A percentile compares a stretch with the other conserved stretches of the same genome.
These are phyloP conservation scores for Diutina neorugosa DNA, from an alignment of 1,139 yeast species.

Conservation along the genomic window DNA sequence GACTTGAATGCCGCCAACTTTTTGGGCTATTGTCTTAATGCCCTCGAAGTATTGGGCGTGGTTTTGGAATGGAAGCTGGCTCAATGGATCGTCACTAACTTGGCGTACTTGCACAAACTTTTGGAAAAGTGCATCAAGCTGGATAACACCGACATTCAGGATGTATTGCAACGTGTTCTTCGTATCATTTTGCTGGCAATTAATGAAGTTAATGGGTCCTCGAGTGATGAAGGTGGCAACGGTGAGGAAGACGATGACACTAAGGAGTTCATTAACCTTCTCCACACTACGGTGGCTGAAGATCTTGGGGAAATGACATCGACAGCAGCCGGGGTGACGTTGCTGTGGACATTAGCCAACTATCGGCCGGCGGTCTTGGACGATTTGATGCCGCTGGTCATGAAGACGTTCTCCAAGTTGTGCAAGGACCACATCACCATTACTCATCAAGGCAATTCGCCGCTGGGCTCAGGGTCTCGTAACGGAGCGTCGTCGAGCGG, in stretches of 20 bases:
- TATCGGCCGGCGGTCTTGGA: constrained; percentile 67
- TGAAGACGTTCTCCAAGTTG: constrained; percentile 79
- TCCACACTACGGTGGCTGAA: constrained; percentile 66
- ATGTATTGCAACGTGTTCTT: constrained; percentile 65
- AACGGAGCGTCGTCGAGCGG: not conserved
- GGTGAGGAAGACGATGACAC: constrained; percentile 48
- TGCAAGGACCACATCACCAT: constrained; percentile 82
- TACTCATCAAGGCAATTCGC: constrained; percentile 36
- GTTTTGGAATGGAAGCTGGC: constrained; percentile 68
- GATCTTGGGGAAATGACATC: constrained; percentile 76
- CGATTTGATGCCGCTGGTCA: constrained; percentile 57
- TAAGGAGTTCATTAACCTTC: constrained; percentile 46
- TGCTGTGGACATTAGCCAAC: constrained; percentile 74
- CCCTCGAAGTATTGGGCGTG: constrained; percentile 81
- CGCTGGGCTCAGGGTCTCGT: not conserved
- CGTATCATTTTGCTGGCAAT: constrained; percentile 54
- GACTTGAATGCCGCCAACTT: constrained; percentile 54
- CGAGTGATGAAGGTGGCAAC: constrained; percentile 8
- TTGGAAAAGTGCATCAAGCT: constrained; percentile 76
- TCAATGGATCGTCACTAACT: constrained; percentile 65
- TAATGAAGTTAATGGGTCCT: constrained; percentile 25
- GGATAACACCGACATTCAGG: constrained; percentile 77
- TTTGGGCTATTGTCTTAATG: constrained; percentile 74
- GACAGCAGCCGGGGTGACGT: constrained; percentile 80
- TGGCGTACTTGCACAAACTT: constrained; percentile 55